Evolutionary conservation across 2,329 filamentous ascomycete genomes (phyloP), one percentile per base, ranked within the genome.

Genomic region (Neurospora sp.): DNA sequence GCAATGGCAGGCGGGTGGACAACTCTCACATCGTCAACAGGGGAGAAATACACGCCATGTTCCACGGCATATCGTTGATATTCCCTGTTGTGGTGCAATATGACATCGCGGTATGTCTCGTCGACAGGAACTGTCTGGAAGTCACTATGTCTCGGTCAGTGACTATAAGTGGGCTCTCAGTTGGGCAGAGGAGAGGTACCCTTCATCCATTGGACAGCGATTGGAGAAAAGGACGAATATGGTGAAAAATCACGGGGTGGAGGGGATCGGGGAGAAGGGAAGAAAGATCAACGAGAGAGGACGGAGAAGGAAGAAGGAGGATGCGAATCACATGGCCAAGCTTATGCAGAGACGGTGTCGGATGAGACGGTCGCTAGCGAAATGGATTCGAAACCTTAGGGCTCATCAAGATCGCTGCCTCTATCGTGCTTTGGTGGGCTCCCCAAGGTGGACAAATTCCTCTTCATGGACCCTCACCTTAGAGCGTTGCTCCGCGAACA

Each of bases 61-160:
- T 88, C 84, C 68, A 92, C 78, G 23, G 90, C 85, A 80, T 89
- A 88, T 76, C 85, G 84, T 74, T 93, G 91, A 77, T 88, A 93
- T 66, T 85, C 83, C 76, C 91, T 85, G 71, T 88, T 88, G 77
- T 89, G 83, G 73, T 89, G 81, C 17, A 83, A 81, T 70, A 90
- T 80, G 5, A 86, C 89, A 75, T 89, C 85, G 73, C 86, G 81
- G 76, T 87, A 87, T 65, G 80, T 80, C 69, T 85, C 83, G 78
- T 90, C 88, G 74, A 91, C 80, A 73, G 83, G 81, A 71, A 81
- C 82, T 67, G 82, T 87, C 73, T 81, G 81, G 73, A 78, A 77
- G 74, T 83, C 81, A 73, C 85, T 87, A 76, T 71, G 68, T 68
- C 28, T 66, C 38, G 71, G 68, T 76, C 73, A 75, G 73, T 67